A percentile compares a stretch with the other conserved stretches of the same genome.
These are phyloP conservation scores for Chrysosporium queenslandicum DNA, from an alignment of 2,329 filamentous ascomycete genomes.

Conservation along the genomic window DNA sequence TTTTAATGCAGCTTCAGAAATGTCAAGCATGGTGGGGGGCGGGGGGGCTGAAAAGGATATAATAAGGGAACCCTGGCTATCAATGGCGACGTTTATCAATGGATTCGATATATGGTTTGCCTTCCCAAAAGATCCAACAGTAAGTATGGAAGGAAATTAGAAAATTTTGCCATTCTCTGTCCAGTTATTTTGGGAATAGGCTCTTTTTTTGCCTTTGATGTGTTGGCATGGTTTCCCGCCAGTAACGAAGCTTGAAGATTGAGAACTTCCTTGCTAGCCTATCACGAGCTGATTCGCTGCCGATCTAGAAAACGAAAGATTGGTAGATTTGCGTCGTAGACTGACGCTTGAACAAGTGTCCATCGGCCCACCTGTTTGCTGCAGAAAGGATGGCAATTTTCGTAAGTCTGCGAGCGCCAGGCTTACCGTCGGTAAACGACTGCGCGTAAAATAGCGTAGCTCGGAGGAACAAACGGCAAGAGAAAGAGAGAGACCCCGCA, in stretches of 20 bases:
- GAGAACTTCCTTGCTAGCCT: slow-evolving; percentile 44
- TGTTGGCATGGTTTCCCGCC: slow-evolving; percentile 78
- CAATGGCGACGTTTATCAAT: slow-evolving; percentile 7
- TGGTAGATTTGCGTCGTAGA: slow-evolving; percentile 17
- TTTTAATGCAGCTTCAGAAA: slow-evolving; percentile 24
- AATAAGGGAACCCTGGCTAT: slow-evolving; percentile 14
- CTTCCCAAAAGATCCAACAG: slow-evolving; percentile 7
- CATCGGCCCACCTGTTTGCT: slow-evolving; percentile 11
- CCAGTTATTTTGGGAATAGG: slow-evolving; percentile 9
- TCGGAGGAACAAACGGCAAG: background rate
- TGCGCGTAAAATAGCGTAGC: background rate
- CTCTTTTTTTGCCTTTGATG: slow-evolving; percentile 47
- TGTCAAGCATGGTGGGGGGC: slow-evolving; percentile 13
- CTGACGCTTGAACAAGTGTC: slow-evolving; percentile 11
- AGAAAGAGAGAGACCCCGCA: slow-evolving; percentile 10
- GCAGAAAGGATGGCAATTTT: slow-evolving; percentile 7
- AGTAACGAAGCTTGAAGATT: slow-evolving; percentile 60
- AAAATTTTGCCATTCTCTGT: slow-evolving; percentile 4
- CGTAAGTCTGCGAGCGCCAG: slow-evolving; percentile 5
- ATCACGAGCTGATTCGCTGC: slow-evolving; percentile 31
- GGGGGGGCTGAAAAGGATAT: slow-evolving; percentile 23
- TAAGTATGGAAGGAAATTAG: slow-evolving; percentile 5
- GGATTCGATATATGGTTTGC: slow-evolving; percentile 10
- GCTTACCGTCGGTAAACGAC: slow-evolving; percentile 10
- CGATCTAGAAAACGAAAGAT: slow-evolving; percentile 28